phyloP scores from a whole-genome alignment of 208 protist genomes.

The Leishmania martiniquensis region DNA sequence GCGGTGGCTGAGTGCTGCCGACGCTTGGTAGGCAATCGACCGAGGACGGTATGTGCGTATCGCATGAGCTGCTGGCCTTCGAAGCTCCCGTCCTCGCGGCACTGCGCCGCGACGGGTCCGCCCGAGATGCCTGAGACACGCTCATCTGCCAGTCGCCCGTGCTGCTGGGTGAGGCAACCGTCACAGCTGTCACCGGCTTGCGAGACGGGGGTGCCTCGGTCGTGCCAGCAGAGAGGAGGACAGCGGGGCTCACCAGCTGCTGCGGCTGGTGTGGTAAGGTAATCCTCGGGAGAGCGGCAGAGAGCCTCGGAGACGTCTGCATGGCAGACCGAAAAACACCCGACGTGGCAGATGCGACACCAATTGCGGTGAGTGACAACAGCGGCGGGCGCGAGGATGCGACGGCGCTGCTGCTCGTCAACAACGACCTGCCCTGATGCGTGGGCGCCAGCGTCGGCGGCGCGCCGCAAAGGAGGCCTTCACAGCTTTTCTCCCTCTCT shows the following conservation, averaged over 20 bases:
- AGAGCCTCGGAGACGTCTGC: conserved; percentile 1
- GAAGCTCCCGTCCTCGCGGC: neutral
- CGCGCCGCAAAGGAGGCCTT: too few relatives aligned
- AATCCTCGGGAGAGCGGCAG: neutral
- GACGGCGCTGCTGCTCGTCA: neutral
- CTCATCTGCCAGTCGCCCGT: neutral
- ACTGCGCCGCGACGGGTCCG: neutral
- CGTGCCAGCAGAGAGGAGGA: neutral
- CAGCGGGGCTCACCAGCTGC: conserved; percentile 2
- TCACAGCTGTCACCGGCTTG: neutral
- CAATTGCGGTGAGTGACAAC: conserved; percentile 4
- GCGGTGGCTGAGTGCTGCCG: conserved; percentile 19
- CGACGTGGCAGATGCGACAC: neutral
- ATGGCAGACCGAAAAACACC: neutral
- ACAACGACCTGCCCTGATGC: neutral
- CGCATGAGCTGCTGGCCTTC: conserved; percentile 11
- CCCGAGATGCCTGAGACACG: neutral
- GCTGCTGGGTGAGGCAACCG: neutral
- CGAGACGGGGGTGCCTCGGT: neutral
- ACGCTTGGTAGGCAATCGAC: conserved; percentile 10
- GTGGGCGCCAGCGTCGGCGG: neutral
- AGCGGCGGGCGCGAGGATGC: conserved; percentile 7
- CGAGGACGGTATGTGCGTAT: conserved; percentile 10
- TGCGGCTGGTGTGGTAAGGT: conserved; percentile 2
- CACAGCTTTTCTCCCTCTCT: too few relatives aligned